Percentiles rank a stretch among this genome's conserved stretches.
Conservation (phyloP, 148 eudicot genomes). For the Talinum fruticosum region DNA sequence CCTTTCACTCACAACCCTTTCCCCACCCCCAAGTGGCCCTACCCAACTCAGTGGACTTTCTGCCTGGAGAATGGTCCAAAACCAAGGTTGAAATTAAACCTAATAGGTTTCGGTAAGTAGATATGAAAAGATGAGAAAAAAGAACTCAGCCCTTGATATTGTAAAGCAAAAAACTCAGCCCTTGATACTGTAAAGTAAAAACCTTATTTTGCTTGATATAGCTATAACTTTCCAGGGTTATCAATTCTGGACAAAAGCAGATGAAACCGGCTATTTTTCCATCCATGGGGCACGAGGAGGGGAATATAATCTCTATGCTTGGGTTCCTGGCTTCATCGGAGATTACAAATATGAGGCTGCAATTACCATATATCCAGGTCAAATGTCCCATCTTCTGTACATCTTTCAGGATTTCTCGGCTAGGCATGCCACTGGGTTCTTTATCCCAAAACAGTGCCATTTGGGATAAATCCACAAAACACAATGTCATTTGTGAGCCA, state of each 20-base stretch:
- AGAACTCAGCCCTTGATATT: no score
- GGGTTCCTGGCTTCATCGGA: constrained; percentile 78
- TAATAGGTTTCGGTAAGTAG: no score
- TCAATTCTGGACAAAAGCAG: constrained; percentile 81
- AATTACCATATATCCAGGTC: constrained; percentile 61
- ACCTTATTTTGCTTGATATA: not conserved
- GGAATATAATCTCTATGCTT: constrained; percentile 70
- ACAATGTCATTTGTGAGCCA: no score
- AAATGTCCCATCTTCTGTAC: not conserved
- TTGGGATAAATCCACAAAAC: no score
- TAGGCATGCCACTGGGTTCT: no score
- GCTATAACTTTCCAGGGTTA: constrained; percentile 49
- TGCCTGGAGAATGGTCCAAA: not conserved
- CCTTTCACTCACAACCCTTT: not conserved
- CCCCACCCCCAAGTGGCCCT: not conserved
- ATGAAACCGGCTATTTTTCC: constrained; percentile 52
- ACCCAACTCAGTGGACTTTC: not conserved
- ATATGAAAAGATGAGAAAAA: no score
- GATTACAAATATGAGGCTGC: constrained; percentile 47
- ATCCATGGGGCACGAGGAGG: constrained; percentile 54
- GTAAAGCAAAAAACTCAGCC: not conserved
- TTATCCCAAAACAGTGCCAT: no score
- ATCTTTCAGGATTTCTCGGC: not conserved
- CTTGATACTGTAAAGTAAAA: not conserved
- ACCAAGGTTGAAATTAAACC: not conserved